A percentile compares a stretch with the other conserved stretches of the same genome.
Conservation (phyloP, 2,329 filamentous ascomycete genomes). For the Colletotrichum sp. region DNA sequence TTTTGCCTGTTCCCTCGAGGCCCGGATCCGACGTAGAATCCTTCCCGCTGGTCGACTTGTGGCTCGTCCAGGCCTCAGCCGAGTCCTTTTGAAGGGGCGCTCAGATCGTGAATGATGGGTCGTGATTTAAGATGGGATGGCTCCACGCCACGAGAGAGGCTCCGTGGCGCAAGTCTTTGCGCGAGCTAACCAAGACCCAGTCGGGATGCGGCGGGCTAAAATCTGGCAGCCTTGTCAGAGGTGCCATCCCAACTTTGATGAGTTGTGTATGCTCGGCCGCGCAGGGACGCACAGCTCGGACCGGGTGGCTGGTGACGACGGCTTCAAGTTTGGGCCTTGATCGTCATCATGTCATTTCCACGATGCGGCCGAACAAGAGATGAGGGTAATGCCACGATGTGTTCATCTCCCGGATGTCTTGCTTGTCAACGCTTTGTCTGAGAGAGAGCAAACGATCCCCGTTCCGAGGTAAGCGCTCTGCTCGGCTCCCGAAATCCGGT, state of each 20-base stretch:
- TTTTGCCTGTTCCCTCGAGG: background rate
- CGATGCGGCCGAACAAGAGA: background rate
- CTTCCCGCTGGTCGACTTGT: background rate
- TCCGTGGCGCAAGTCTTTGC: slow-evolving; percentile 1
- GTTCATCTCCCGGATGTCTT: slow-evolving; percentile 5
- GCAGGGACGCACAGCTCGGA: background rate
- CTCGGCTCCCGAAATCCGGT: background rate
- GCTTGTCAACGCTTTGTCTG: background rate
- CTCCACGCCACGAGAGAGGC: background rate
- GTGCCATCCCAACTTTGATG: slow-evolving; percentile 13
- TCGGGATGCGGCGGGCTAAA: background rate
- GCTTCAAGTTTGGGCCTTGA: background rate
- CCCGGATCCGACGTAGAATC: slow-evolving; percentile 3
- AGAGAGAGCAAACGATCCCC: background rate
- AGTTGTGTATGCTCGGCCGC: background rate
- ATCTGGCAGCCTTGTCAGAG: slow-evolving; percentile 15
- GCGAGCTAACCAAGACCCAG: background rate
- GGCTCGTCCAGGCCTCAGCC: background rate
- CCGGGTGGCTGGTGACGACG: slow-evolving; percentile 8
- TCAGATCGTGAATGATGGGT: background rate
- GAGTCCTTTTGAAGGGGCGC: background rate
- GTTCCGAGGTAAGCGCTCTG: background rate
- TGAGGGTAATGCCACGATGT: background rate
- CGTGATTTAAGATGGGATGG: background rate
- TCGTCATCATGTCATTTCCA: background rate